Base-by-base conservation (phyloP, 495 filamentous ascomycete species). In the Rhypophila decipiens region DNA sequence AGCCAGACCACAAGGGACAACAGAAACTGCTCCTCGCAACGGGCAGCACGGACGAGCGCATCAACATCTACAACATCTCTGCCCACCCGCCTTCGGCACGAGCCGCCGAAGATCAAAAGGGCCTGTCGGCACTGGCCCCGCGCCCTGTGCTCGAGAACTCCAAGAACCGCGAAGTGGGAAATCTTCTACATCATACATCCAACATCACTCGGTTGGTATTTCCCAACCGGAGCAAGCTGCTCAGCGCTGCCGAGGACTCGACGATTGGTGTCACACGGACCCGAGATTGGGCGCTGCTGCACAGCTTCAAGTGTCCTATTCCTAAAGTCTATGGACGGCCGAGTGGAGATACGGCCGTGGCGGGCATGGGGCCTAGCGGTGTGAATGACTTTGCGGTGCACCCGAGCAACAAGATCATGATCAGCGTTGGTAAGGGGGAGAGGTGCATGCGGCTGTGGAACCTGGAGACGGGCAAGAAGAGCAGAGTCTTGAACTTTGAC, bases 301-400 rank as follows among this genome's bases (percentile, higher is more conserved):
- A 86, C n/a, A 84, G 80, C 8, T 88, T 99, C 58, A 95, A 95
- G 64, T 88, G 83, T 21, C 93, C 93, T 5, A 80, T 84, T 47
- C 88, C 93, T 5, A 95, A 90, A 67, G 71, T 83, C 13, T 75
- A 80, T 41, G 90, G 91, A 11, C 76, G 88, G 46, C 91, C 93
- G 27, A 87, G 82, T 52, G 91, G 94, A 34, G 93, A 96, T 61
- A 96, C 93, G 5, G 88, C 88, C 1, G 83, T 80, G 12, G 71
- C 80, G n/a, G 93, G 87, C 10, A 87, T 80, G 11, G 78, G 82
- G n/a, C 89, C 90, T 2, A 75, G 82, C n/a, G 93, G 93, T 11
- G 79, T 99, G 38, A 97, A 95, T 58, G 89, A 90, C 60, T 88
- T 97, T 69, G 90, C 94, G 10, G 82, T 97, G 4, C 94, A 99